phyloP scores from a whole-genome alignment of 148 eudicot species.

The Rhododendron griersonianum region DNA sequence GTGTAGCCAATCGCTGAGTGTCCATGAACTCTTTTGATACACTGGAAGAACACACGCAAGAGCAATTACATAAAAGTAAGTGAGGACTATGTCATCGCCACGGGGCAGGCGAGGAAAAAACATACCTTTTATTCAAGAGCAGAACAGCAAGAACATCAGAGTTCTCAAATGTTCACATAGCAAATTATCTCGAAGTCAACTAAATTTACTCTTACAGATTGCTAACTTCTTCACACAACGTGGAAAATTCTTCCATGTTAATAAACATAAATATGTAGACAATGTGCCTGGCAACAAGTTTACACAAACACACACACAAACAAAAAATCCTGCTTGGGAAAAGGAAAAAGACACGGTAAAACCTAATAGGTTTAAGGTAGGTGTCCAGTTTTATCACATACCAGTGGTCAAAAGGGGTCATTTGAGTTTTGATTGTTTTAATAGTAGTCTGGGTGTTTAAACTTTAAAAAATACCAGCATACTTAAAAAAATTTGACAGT shows the following conservation, averaged over 20 bases:
- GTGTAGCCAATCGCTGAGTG: slow-evolving; percentile 38
- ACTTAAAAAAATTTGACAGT: not conserved
- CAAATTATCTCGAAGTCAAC: not conserved
- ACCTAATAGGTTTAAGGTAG: not conserved
- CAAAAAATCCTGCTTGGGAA: not conserved
- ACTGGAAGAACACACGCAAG: slow-evolving; percentile 23
- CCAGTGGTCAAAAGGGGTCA: not conserved
- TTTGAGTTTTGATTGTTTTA: not conserved
- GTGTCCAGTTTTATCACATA: slow-evolving; percentile 1
- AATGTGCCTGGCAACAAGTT: not conserved
- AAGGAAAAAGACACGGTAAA: not conserved
- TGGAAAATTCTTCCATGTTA: not conserved
- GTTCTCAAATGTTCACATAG: not conserved
- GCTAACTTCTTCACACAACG: not conserved
- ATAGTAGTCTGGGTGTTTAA: not conserved
- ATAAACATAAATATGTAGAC: not conserved
- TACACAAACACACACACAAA: not conserved
- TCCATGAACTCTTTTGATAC: slow-evolving; percentile 45
- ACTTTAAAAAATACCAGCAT: not conserved
- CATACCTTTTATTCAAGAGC: slow-evolving; percentile 7
- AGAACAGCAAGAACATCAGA: not conserved
- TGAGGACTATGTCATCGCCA: not conserved
- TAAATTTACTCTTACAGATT: not conserved
- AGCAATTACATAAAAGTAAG: not conserved
- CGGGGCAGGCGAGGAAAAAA: not conserved